Base-by-base conservation (phyloP, 345 rosid genomes). In the Psidium friedrichsthalianum region DNA sequence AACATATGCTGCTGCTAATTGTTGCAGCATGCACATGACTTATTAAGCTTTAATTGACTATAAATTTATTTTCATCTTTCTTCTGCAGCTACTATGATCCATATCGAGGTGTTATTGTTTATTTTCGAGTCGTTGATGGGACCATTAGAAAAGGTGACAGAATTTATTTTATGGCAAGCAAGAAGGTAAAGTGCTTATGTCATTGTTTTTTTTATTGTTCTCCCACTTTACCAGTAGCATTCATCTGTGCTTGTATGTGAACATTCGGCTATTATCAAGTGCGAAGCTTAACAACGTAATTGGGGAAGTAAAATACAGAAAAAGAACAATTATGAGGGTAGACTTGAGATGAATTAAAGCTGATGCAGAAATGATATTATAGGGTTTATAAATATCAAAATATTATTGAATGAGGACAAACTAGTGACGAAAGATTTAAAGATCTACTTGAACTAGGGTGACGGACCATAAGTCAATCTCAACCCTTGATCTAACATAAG, bases 101-200 rank as follows among this genome's bases (percentile, higher is more conserved):
- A 81, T 97, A 97, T 87, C 98, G 99, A 20, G 99, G 99, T 88
- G 99, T 97, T 85, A 92, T 97, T 86, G 99, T 94, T 74, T 97
- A 97, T 90, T 95, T 95, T 87, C 96, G 99, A 90, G 96, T 95
- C 53, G 89, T 95, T 86, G 99, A 97, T 94, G 99, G 99, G 85
- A 93, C 89, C 74, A 89, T 97, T 87, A 95, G 92, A 94, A 97
- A 95, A 91, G n/a, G 99, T 22, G 99, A 97, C 90, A 92, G 94
- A 88, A 92, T 97, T 87, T 87, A 86, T 89, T 97, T 97, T 88
- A 95, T 97, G 99, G 99, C 98, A 78, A 97, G 98, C 90, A 83
- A 69, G 87, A 97, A 95, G 99, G 99, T 97, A 85, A 85, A 56
- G 54, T 83, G 53, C 78, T 82, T 49, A 15, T 55, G 82, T 51